Base-by-base conservation (phyloP, 192 early-diverging fungal species). In the Rhizophagus prolifer region DNA sequence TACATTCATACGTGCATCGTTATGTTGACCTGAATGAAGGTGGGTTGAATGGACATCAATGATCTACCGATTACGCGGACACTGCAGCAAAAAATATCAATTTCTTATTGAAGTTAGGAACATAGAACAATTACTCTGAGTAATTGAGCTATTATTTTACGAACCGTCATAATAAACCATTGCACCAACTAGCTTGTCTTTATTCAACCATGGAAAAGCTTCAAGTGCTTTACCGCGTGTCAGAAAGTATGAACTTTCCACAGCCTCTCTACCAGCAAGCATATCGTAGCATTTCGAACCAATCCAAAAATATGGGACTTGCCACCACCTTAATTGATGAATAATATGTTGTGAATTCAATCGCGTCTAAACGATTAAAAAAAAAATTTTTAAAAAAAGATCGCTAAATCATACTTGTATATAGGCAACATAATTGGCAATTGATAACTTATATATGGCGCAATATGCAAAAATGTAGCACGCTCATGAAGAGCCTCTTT, bases 1-100 rank as follows among this genome's bases (percentile, higher is more conserved):
- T 3, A 96, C 94, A 81, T 97, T 97, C 97, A 98, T 97, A 61
- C 97, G 89, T 3, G 96, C 94, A 70, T 98, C 97, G 85, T 98
- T 98, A 82, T 98, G 97, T 72, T 96, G 95, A 60, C 95, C 91
- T 92, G 72, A 47, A 63, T 60, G 13, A 70, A 74, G 14, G 31
- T 14, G 16, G 47, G 41, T 41, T 64, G 34, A 46, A 71, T 41
- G 30, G 44, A 73, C 25, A 44, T 58, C 44, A 68, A 50, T 69
- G 46, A 50, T 23, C 44, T 74, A 54, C 50, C 50, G 50, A 54
- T 54, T 75, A 58, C n/a, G 31, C 34, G 16, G 65, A 26, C 25
- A 77, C 58, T 21, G 31, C n/a, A 46, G 16, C 41, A 31, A 38
- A 76, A 70, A 63, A 23, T 25, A 31, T 78, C 34, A 46, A 16